Conservation (phyloP, 2,329 filamentous ascomycete species). For the Parastagonospora avenae region DNA sequence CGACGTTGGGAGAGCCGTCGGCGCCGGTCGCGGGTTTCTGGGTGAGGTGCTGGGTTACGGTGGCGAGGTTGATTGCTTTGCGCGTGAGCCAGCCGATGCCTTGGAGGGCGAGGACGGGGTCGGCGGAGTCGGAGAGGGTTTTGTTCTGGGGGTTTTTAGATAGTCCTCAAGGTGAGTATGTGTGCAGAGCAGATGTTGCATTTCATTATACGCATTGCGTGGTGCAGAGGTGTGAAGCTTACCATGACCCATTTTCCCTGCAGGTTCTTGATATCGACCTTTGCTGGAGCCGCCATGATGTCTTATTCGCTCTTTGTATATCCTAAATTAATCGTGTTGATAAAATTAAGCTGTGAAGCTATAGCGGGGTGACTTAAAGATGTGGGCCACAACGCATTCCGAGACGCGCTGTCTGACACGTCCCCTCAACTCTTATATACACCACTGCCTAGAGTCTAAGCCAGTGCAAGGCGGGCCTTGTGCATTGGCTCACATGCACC, state of each 20-base stretch:
- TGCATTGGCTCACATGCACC: constrained; percentile 17
- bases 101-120: constrained; percentile 69
- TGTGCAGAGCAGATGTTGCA: neutral
- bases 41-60: constrained; percentile 67
- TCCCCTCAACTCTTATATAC: constrained; percentile 15
- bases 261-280: constrained; percentile 41
- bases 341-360: constrained; percentile 3
- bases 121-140: constrained; percentile 69
- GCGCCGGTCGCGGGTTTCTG: constrained; percentile 22
- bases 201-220: neutral
- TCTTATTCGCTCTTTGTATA: neutral
- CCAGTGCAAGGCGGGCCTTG: constrained; percentile 9
- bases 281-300: constrained; percentile 46
- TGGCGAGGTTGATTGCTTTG: constrained; percentile 72
- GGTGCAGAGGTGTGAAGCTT: constrained; percentile 4
- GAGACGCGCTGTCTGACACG: neutral
- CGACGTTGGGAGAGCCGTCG: constrained; percentile 44
- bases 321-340: neutral
- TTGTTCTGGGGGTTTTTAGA: constrained; percentile 66
- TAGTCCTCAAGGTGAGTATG: too few species aligned
- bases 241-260: constrained; percentile 49
- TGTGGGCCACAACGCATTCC: neutral
- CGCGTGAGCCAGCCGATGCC: constrained; percentile 67
- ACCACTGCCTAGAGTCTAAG: constrained; percentile 12
- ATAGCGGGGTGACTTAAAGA: constrained; percentile 3